These are phyloP conservation scores for Striga hermonthica DNA, from an alignment of 305 asterid species.

Conservation along the genomic window DNA sequence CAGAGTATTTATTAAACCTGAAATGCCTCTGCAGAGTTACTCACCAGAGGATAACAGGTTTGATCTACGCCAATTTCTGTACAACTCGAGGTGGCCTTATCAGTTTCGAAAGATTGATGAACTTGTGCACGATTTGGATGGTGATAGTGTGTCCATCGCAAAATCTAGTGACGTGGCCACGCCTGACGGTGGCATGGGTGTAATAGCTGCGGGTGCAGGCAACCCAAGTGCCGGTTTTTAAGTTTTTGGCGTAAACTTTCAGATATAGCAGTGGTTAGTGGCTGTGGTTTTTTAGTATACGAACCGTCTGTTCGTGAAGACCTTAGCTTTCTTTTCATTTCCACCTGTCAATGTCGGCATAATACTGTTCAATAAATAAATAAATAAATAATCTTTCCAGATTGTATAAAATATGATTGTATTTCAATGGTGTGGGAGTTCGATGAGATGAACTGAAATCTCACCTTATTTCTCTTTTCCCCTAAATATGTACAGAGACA, in stretches of 20 bases:
- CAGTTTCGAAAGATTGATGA: slow-evolving; percentile 82
- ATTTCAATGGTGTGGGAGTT: too few relatives aligned
- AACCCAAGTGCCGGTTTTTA: slow-evolving; percentile 79
- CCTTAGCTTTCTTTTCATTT: too few relatives aligned
- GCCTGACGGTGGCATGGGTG: slow-evolving; percentile 69
- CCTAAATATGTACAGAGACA: too few relatives aligned
- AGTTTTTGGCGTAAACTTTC: background rate
- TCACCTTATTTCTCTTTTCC: too few relatives aligned
- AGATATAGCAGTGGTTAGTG: too few relatives aligned
- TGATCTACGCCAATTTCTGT: slow-evolving; percentile 88
- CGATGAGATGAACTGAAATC: too few relatives aligned
- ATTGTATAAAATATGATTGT: too few relatives aligned
- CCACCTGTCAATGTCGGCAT: too few relatives aligned
- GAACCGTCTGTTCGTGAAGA: too few relatives aligned
- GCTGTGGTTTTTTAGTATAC: too few relatives aligned
- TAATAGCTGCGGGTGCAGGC: slow-evolving; percentile 78
- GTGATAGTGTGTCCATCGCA: slow-evolving; percentile 40
- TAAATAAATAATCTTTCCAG: too few relatives aligned
- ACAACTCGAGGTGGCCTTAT: slow-evolving; percentile 82
- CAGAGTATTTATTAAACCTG: background rate
- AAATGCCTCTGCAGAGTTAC: slow-evolving; percentile 61
- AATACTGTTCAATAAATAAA: too few relatives aligned
- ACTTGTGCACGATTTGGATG: slow-evolving; percentile 57
- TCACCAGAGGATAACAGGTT: slow-evolving; percentile 93
- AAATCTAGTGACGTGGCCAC: slow-evolving; percentile 33